Percentiles rank a stretch among this genome's conserved stretches.
phyloP scores from a whole-genome alignment of 2,329 filamentous ascomycete genomes.

The Colletotrichum tropicale region DNA sequence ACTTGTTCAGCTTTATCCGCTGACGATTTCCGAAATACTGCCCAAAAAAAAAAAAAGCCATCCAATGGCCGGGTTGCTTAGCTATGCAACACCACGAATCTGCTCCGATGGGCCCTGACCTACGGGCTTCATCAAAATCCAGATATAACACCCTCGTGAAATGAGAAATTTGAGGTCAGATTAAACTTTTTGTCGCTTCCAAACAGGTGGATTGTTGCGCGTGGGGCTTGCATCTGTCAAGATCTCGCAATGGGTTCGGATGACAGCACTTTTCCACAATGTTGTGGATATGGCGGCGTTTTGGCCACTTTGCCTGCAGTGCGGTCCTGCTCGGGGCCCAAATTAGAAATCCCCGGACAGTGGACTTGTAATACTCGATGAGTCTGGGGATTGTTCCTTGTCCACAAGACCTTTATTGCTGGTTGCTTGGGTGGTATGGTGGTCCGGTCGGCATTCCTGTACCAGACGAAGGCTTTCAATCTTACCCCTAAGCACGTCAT shows the following conservation, averaged over 20 bases:
- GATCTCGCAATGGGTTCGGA: not conserved
- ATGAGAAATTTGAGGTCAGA: not conserved
- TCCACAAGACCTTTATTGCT: not conserved
- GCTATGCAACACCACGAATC: not conserved
- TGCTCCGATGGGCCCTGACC: not conserved
- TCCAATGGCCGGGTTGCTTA: not conserved
- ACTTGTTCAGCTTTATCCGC: too few relatives aligned
- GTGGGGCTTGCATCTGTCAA: not conserved
- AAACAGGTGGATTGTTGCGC: not conserved
- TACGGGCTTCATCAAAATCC: not conserved
- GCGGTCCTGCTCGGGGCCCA: not conserved
- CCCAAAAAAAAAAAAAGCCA: too few relatives aligned
- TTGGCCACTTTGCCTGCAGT: not conserved
- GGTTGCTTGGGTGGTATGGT: not conserved
- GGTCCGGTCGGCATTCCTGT: not conserved
- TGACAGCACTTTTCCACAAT: not conserved
- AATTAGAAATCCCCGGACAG: not conserved
- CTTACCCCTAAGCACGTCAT: not conserved
- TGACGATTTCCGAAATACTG: too few relatives aligned
- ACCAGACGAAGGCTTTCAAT: not conserved
- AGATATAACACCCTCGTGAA: not conserved
- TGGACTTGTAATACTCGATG: not conserved
- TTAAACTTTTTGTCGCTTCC: not conserved
- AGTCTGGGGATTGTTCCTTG: not conserved
- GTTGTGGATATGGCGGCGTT: not conserved